Conservation (phyloP, 495 filamentous ascomycete genomes). For the Penicillium nucicola region DNA sequence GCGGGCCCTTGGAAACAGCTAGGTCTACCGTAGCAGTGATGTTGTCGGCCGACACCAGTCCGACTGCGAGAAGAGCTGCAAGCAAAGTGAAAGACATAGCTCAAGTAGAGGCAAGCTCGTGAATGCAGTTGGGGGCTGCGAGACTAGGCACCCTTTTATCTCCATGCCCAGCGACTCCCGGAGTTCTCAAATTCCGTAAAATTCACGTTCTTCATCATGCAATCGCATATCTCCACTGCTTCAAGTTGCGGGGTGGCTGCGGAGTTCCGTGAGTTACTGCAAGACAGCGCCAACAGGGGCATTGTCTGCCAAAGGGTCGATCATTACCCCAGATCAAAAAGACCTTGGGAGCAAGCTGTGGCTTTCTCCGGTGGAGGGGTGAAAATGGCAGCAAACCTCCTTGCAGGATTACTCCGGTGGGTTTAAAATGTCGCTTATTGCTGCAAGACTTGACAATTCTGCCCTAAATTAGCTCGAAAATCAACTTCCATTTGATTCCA, state of each 20-base stretch:
- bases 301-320: too few species aligned
- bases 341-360: neutral
- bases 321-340: neutral
- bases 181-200: too few species aligned
- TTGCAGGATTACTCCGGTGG: conserved; percentile 12
- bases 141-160: neutral
- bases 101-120: neutral
- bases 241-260: too few species aligned
- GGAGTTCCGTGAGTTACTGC: too few species aligned
- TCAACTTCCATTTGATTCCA: neutral
- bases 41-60: conserved; percentile 7
- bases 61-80: neutral
- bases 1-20: conserved; percentile 1
- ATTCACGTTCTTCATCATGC: too few species aligned
- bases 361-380: conserved; percentile 3
- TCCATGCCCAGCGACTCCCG: neutral
- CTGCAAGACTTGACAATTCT: neutral
- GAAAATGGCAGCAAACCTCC: neutral
- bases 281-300: too few species aligned
- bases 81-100: neutral
- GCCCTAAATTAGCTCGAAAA: neutral
- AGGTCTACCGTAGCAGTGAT: conserved; percentile 13
- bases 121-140: too few species aligned
- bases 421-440: neutral
- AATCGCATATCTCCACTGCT: too few species aligned